Percentiles rank a stretch among this genome's conserved stretches.
These are phyloP conservation scores for Phytophthora multivora DNA, from an alignment of 352 stramenopile genomes.

Conservation along the genomic window DNA sequence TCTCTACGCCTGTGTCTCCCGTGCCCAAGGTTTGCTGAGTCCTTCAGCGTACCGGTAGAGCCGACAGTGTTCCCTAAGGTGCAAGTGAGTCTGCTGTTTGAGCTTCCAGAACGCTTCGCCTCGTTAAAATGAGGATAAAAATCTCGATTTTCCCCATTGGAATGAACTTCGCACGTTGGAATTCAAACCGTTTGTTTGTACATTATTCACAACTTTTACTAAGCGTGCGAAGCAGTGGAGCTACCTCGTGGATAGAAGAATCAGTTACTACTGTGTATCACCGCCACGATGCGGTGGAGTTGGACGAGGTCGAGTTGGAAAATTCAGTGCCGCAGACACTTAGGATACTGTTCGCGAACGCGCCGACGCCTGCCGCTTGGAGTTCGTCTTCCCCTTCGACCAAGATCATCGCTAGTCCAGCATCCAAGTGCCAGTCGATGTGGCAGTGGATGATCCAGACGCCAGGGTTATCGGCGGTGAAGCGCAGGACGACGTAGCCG, in stretches of 20 bases:
- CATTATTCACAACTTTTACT: constrained; percentile 14
- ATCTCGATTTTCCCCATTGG: too few species aligned
- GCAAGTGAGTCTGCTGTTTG: constrained; percentile 6
- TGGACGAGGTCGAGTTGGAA: constrained; percentile 25
- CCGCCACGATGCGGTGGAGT: constrained; percentile 17
- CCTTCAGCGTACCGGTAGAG: constrained; percentile 13
- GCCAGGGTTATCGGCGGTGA: constrained; percentile 46
- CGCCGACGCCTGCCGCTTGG: constrained; percentile 28
- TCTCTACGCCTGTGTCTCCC: neutral
- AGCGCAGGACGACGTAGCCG: constrained; percentile 45
- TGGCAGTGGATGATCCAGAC: constrained; percentile 60
- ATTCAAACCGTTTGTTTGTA: constrained; percentile 10
- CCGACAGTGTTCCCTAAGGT: constrained; percentile 34
- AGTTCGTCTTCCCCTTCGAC: constrained; percentile 41
- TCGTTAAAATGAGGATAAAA: neutral
- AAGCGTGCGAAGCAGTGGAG: neutral
- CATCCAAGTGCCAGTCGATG: constrained; percentile 53
- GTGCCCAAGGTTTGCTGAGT: constrained; percentile 19
- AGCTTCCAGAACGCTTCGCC: constrained; percentile 20
- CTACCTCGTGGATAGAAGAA: neutral
- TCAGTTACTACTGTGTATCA: constrained; percentile 6
- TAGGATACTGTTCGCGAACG: constrained; percentile 30
- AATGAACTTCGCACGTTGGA: too few species aligned
- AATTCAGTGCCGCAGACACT: constrained; percentile 25
- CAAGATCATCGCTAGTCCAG: constrained; percentile 46